Evolutionary conservation across 257 asterid genomes (phyloP), one percentile per base, ranked within the genome.

Genomic region (Gentiana straminea): DNA sequence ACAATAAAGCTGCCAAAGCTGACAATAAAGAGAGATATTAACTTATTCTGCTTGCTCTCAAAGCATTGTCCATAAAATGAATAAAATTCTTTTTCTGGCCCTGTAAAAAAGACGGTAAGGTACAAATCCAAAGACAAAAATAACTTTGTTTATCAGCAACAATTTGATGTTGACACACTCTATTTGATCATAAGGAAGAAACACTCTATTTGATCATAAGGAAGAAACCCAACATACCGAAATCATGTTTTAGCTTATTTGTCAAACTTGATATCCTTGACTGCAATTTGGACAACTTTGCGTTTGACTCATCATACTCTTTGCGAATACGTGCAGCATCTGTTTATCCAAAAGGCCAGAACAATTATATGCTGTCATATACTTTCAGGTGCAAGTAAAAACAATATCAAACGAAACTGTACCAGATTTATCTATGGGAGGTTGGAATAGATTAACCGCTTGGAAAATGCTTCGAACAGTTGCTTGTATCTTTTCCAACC

Each of bases 11-110:
- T 56, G 65, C 49, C 49, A 33, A 59, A 47, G 64, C 55, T 44
- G 64, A 60, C 39, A 67, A 65, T 61, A 51, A 55, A 64, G 44
- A 43, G 59, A 59, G 64, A 59, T 55, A 52, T 36, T 54, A 57
- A 91, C 98, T 91, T 91, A 79, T 88, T 91, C 77, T 87, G 80
- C 80, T 81, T 87, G 93, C 65, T 71, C 84, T 88, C 98, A 33
- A 85, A 84, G 67, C 98, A 87, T 76, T 80, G 94, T 50, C 95
- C 97, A 70, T 85, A 77, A 73, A 87, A 91, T 63, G 97, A 85
- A 77, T 79, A 73, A 77, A 91, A 91, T 72, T 91, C 95, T 82
- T 83, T 91, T 62, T 87, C 97, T 1, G 82, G 85, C 54, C 98
- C 98, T 91, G 93, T 76, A 79, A 75, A 36, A 64, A 46, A 52